phyloP scores from a whole-genome alignment of 768 basidiomycete genomes.

The Boletus rubropictus region DNA sequence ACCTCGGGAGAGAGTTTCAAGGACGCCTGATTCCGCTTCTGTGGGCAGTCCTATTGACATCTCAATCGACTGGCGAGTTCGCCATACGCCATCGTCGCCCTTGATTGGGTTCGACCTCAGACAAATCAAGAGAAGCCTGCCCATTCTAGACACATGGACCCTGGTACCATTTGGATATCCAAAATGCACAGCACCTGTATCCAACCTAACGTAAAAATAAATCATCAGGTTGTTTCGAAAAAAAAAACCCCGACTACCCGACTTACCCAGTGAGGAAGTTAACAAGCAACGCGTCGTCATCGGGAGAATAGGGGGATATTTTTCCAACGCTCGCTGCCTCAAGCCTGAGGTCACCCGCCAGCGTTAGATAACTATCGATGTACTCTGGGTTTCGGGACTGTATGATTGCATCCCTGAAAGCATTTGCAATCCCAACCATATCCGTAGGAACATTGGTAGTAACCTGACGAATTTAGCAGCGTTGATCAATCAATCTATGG shows the following conservation, averaged over 20 bases:
- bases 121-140: conserved; percentile 4
- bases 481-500: not conserved
- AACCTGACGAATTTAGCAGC: not conserved
- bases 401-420: conserved; percentile 11
- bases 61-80: conserved; percentile 7
- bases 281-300: conserved; percentile 7
- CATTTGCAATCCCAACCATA: conserved; percentile 13
- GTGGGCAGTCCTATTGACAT: conserved; percentile 18
- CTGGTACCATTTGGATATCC: conserved; percentile 10
- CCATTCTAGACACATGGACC: conserved; percentile 6
- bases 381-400: conserved; percentile 6
- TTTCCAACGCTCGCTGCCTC: conserved; percentile 10
- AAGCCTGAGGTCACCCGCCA: conserved; percentile 11
- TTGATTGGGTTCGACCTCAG: conserved; percentile 17
- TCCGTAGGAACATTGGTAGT: conserved; percentile 10
- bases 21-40: conserved; percentile 10
- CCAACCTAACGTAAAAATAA: conserved; percentile 5
- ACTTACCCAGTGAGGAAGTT: conserved; percentile 16
- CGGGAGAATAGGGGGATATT: not conserved
- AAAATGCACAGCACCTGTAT: conserved; percentile 14
- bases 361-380: conserved; percentile 10
- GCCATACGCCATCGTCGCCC: conserved; percentile 9
- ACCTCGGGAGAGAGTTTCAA: conserved; percentile 7
- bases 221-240: not conserved
- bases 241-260: too few species aligned